Conservation (phyloP, 257 asterid species). For the Mentha longifolia region DNA sequence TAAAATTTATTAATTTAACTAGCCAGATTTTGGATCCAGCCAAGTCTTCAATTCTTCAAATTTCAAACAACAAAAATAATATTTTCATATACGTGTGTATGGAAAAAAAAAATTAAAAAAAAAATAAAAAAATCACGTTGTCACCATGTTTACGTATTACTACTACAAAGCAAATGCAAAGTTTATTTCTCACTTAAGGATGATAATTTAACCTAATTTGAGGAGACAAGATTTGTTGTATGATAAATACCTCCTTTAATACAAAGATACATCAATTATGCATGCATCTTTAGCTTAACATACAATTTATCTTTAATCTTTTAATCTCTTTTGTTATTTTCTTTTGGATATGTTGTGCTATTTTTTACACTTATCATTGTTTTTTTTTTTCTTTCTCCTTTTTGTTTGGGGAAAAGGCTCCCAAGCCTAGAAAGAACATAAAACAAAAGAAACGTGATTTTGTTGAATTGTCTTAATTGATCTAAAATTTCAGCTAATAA, state of each 20-base stretch:
- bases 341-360: not conserved
- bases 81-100: not conserved
- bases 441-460: not conserved
- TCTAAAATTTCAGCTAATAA: constrained; percentile 20
- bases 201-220: constrained; percentile 22
- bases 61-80: not conserved
- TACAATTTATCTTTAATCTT: not conserved
- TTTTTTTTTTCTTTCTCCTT: not conserved
- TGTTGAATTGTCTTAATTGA: constrained; percentile 36
- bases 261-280: not conserved
- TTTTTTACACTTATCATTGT: not conserved
- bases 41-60: not conserved
- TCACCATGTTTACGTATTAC: not conserved
- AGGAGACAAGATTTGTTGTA: constrained; percentile 22
- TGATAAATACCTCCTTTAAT: not conserved
- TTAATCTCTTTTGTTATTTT: no score
- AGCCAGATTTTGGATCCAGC: not conserved
- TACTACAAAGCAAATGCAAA: not conserved
- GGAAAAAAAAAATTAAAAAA: no score
- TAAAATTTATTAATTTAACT: not conserved
- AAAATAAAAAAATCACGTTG: not conserved
- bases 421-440: not conserved
- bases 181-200: not conserved
- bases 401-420: not conserved
- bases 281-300: not conserved